Evolutionary conservation across 2,329 filamentous ascomycete species (phyloP), one percentile per base, ranked within the genome.

Genomic region (Emericellopsis atlantica): DNA sequence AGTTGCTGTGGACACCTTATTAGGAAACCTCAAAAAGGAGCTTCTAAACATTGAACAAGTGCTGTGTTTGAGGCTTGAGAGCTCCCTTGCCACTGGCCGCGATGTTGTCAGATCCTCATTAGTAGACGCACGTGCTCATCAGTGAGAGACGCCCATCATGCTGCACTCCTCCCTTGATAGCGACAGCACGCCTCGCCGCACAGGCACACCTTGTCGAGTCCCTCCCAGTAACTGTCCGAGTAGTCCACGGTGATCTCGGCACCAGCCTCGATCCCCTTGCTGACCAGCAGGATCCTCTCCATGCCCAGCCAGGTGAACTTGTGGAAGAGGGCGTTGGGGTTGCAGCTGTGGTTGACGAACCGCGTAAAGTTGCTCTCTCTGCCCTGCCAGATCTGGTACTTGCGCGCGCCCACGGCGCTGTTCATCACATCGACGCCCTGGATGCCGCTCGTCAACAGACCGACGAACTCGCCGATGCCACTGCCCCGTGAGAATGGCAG

Each of bases 271-370:
- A 76, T 64, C 1, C 72, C 72, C 44, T 71, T 70, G 40, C 67
- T 71, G 33, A 77, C 72, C 4, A 77, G 56, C 16, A 77, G 57
- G 11, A 76, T 67, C 11, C 70, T 58, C 53, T 77, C 70, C 5
- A 62, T 66, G 18, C 72, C 68, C 15, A 72, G 49, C 72, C 74
- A 76, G n/a, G 62, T 61, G 49, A 77, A 76, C 9, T 64, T 62
- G 47, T 75, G 65, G 36, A 72, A 75, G 49, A 75, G 72, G 40
- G 67, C 66, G 46, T 77, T 77, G 2, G 72, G 66, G 14, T 67
- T 65, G 51, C 72, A 77, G 36, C 70, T 75, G 48, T 77, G 72
- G 50, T 76, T 77, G 33, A 76, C 66, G 48, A 78, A 77, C 1
- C 72, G 60, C 2, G 72, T 76, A 46, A 70, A 74, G 48, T 77